These are phyloP conservation scores for Aspergillus nomiae DNA, from an alignment of 2,329 filamentous ascomycete species.

Conservation along the genomic window DNA sequence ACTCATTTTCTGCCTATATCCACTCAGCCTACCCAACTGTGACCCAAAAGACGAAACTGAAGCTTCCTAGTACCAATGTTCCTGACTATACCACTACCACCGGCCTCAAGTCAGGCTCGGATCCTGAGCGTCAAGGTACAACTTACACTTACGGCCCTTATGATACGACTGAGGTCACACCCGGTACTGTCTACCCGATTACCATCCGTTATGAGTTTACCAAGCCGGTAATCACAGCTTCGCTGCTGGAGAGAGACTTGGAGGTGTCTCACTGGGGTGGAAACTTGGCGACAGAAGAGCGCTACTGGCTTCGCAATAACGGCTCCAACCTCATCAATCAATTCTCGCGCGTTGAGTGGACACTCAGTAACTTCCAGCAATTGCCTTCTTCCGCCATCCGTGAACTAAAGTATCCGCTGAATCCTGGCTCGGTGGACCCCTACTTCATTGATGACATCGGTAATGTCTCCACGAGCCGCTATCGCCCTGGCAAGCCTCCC, in stretches of 20 bases:
- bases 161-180: conserved; percentile 67
- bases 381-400: conserved; percentile 77
- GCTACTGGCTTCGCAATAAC: conserved; percentile 83
- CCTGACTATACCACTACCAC: conserved; percentile 82
- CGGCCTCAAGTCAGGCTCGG: conserved; percentile 60
- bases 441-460: conserved; percentile 97
- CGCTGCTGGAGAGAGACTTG: conserved; percentile 80
- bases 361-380: conserved; percentile 72
- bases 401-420: conserved; percentile 78
- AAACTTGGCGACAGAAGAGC: conserved; percentile 92
- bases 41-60: conserved; percentile 98
- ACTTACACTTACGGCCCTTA: conserved; percentile 92
- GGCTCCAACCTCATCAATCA: conserved; percentile 74
- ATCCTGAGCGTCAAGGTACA: conserved; percentile 79
- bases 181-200: conserved; percentile 71
- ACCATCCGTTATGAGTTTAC: conserved; percentile 92
- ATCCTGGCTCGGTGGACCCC: conserved; percentile 75
- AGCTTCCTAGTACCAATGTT: conserved; percentile 75
- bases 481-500: conserved; percentile 64
- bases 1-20: conserved; percentile 82
- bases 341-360: conserved; percentile 78
- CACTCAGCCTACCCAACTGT: conserved; percentile 80
- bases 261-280: conserved; percentile 98
- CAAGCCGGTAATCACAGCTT: conserved; percentile 81
- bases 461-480: conserved; percentile 92